phyloP scores from a whole-genome alignment of 176 grass and related monocot species.

The Thalia dealbata region DNA sequence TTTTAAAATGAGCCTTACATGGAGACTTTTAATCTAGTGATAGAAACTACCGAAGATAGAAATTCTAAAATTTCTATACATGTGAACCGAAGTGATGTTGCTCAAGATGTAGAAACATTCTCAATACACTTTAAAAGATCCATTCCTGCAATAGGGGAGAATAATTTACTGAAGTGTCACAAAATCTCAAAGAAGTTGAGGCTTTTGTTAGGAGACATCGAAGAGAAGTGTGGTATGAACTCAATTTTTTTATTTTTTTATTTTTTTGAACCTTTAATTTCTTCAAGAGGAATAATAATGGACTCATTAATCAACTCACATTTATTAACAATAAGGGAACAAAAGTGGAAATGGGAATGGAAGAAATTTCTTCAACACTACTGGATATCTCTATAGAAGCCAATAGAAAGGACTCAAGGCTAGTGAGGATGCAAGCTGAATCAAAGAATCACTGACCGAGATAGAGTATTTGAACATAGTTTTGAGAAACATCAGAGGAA shows the following conservation, averaged over 20 bases:
- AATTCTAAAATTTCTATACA: too few relatives aligned
- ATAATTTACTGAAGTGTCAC: too few relatives aligned
- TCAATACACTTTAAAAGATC: too few relatives aligned
- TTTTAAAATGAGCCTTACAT: too few relatives aligned
- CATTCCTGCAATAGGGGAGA: too few relatives aligned
- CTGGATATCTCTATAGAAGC: conserved; percentile 34
- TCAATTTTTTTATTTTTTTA: too few relatives aligned
- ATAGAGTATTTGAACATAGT: conserved; percentile 77
- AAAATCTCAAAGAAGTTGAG: too few relatives aligned
- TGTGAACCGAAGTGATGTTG: too few relatives aligned
- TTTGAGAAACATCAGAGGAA: conserved; percentile 58
- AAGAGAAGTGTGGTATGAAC: conserved; percentile 35
- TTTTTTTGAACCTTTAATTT: too few relatives aligned
- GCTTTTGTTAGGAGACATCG: conserved; percentile 52
- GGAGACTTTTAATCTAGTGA: too few relatives aligned
- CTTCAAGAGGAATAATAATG: conserved; percentile 50
- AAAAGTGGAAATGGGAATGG: conserved; percentile 47
- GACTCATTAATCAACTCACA: conserved; percentile 26
- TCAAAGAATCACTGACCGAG: conserved; percentile 50
- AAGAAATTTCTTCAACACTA: conserved; percentile 50
- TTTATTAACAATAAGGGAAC: conserved; percentile 49
- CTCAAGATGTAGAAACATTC: too few relatives aligned
- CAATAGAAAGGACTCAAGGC: conserved; percentile 48
- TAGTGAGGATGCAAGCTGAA: conserved; percentile 52
- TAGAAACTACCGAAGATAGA: too few relatives aligned